Evolutionary conservation across 2,329 filamentous ascomycete genomes (phyloP).

Genomic region (Stachybotrys echinatus): DNA sequence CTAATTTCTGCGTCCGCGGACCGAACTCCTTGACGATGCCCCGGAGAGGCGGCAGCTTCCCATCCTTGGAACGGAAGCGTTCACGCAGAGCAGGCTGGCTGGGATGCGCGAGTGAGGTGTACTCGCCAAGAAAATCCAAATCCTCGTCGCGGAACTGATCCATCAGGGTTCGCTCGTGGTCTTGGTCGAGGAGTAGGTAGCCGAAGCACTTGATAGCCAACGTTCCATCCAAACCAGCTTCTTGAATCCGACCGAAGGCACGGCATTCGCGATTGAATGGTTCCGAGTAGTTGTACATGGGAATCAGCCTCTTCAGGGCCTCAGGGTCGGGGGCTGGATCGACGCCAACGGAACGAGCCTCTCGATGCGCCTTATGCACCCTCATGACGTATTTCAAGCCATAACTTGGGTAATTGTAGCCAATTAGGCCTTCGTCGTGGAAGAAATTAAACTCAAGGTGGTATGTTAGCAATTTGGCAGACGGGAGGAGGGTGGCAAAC

Average conservation of each 20-base stretch:
- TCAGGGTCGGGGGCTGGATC: neutral
- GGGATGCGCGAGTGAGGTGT: neutral
- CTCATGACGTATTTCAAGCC: neutral
- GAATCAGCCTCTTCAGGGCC: conserved; percentile 3
- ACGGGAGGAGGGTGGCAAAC: neutral
- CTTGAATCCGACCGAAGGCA: conserved; percentile 20
- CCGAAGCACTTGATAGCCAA: conserved; percentile 17
- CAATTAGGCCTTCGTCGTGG: neutral
- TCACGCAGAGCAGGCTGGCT: neutral
- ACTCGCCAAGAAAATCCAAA: neutral
- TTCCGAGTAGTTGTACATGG: conserved; percentile 13
- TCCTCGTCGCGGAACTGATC: conserved; percentile 4
- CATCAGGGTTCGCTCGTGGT: conserved; percentile 8
- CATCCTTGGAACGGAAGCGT: conserved; percentile 5
- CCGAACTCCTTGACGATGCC: conserved; percentile 16
- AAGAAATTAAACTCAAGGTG: neutral
- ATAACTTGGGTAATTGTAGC: neutral
- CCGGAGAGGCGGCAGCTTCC: conserved; percentile 11
- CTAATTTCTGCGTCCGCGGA: neutral
- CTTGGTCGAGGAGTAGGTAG: conserved; percentile 18
- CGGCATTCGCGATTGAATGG: conserved; percentile 19
- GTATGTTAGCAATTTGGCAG: too few relatives aligned
- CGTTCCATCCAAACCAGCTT: conserved; percentile 12
- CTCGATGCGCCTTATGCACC: neutral
- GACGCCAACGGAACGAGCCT: neutral